A percentile compares a stretch with the other conserved stretches of the same genome.
phyloP scores from a whole-genome alignment of 202 grass and related monocot genomes.

The Schoenoplectus tabernaemontani region DNA sequence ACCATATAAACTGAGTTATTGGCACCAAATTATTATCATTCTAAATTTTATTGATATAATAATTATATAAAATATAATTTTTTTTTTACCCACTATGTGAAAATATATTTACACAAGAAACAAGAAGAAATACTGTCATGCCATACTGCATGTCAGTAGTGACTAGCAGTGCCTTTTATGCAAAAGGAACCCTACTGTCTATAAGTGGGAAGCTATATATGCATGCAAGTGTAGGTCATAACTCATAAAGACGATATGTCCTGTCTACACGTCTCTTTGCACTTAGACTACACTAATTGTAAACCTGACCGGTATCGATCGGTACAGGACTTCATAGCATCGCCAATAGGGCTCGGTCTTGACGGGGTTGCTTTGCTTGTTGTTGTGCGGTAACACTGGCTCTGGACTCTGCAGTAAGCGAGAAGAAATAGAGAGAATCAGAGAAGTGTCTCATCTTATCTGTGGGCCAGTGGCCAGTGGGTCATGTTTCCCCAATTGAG shows the following conservation, averaged over 20 bases:
- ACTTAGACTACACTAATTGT: background rate
- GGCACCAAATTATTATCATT: too few relatives aligned
- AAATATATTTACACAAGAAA: too few relatives aligned
- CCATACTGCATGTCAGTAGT: background rate
- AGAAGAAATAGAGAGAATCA: conserved; percentile 3
- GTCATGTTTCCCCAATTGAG: background rate
- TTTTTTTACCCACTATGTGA: too few relatives aligned
- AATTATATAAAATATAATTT: too few relatives aligned
- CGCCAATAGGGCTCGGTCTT: background rate
- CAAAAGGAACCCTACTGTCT: conserved; percentile 9
- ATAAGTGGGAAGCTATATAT: conserved; percentile 8
- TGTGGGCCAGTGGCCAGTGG: background rate
- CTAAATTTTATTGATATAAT: too few relatives aligned
- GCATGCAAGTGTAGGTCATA: background rate
- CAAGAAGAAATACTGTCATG: too few relatives aligned
- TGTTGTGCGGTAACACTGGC: background rate
- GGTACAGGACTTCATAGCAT: background rate
- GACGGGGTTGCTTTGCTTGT: background rate
- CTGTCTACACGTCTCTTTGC: conserved; percentile 15
- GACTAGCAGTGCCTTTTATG: background rate
- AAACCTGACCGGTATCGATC: conserved; percentile 4
- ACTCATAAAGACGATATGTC: conserved; percentile 16
- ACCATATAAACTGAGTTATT: too few relatives aligned
- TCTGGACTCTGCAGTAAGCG: background rate
- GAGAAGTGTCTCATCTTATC: background rate